Conservation (phyloP, 2,329 filamentous ascomycete genomes). For the Beauveria pseudobassiana region DNA sequence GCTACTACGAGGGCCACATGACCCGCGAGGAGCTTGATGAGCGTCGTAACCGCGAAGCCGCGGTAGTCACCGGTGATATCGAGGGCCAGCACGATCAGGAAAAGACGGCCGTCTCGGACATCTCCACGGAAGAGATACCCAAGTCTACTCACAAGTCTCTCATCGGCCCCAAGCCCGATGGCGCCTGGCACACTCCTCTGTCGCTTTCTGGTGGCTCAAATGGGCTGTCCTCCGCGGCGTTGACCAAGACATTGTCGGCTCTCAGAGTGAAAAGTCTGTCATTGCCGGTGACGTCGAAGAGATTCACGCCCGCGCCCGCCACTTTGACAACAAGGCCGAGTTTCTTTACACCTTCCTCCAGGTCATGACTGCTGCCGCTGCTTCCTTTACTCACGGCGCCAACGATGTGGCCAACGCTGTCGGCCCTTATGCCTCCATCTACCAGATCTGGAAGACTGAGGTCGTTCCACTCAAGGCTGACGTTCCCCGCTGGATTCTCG, state of each 20-base stretch:
- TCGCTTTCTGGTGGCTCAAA: slow-evolving; percentile 39
- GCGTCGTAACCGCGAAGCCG: slow-evolving; percentile 23
- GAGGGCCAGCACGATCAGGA: slow-evolving; percentile 18
- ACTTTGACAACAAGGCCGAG: slow-evolving; percentile 56
- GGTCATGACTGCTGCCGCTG: slow-evolving; percentile 52
- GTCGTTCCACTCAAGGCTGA: slow-evolving; percentile 35
- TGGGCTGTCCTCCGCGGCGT: slow-evolving; percentile 40
- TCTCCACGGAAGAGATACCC: slow-evolving; percentile 28
- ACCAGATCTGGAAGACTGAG: slow-evolving; percentile 49
- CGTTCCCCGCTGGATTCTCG: slow-evolving; percentile 54
- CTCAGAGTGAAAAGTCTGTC: slow-evolving; percentile 29
- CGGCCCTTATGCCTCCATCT: slow-evolving; percentile 57
- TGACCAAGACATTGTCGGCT: slow-evolving; percentile 32
- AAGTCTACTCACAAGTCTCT: slow-evolving; percentile 23
- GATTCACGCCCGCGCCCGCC: slow-evolving; percentile 47
- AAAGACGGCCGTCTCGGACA: slow-evolving; percentile 20
- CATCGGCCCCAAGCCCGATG: slow-evolving; percentile 33
- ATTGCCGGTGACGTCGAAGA: slow-evolving; percentile 46
- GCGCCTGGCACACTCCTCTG: slow-evolving; percentile 33
- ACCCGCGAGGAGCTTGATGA: slow-evolving; percentile 46
- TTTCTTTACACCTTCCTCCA: slow-evolving; percentile 55
- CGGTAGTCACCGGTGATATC: slow-evolving; percentile 16
- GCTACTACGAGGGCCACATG: slow-evolving; percentile 50
- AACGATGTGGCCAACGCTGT: slow-evolving; percentile 60
- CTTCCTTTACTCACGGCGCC: slow-evolving; percentile 58